Evolutionary conservation across 768 basidiomycete species (phyloP).

Genomic region (Leccinum variicolor): DNA sequence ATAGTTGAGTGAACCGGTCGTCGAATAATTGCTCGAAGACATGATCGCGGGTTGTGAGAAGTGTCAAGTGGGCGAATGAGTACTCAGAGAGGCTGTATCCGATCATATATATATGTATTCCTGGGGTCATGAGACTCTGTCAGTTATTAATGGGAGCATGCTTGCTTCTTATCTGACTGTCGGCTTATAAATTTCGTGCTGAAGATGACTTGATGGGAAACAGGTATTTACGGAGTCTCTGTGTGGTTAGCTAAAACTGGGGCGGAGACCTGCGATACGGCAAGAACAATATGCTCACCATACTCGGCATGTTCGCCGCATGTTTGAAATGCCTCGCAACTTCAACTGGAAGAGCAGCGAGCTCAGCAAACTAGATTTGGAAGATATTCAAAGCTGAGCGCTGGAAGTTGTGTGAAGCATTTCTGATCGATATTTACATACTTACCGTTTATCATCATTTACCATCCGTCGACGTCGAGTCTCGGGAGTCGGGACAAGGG

Average conservation of each 20-base stretch:
- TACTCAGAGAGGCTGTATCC: conserved; percentile 26
- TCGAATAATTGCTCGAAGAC: conserved; percentile 14
- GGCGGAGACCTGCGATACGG: background rate
- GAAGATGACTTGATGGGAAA: background rate
- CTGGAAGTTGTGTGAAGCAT: background rate
- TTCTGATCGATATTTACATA: background rate
- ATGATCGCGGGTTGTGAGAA: background rate
- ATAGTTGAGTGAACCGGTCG: conserved; percentile 19
- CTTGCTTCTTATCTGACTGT: background rate
- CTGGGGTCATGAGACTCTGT: background rate
- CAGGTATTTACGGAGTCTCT: background rate
- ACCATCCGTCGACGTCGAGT: too few relatives aligned
- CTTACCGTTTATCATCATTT: background rate
- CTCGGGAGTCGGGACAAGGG: too few relatives aligned
- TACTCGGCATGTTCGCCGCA: background rate
- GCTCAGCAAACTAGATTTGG: background rate
- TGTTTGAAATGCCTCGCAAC: background rate
- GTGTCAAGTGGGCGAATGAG: conserved; percentile 23
- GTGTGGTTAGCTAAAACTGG: background rate
- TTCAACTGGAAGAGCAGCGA: background rate
- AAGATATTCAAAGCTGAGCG: background rate
- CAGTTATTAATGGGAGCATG: background rate
- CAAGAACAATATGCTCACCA: background rate
- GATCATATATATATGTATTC: conserved; percentile 26
- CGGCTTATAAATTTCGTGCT: background rate